Evolutionary conservation across 257 asterid genomes (phyloP).

Genomic region (Eustoma russellianum): DNA sequence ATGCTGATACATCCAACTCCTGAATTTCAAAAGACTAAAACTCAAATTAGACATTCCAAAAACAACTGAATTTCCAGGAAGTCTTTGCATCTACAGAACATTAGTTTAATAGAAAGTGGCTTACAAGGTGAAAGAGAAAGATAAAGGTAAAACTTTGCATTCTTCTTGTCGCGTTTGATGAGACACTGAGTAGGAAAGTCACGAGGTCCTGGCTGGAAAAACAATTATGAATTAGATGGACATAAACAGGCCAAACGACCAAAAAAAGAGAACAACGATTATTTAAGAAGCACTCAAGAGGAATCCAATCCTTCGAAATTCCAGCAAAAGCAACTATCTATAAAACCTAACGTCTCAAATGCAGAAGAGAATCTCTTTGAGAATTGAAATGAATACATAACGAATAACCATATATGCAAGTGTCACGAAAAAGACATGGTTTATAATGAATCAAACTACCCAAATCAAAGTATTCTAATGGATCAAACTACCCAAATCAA

Average conservation of each 20-base stretch:
- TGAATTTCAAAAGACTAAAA: no score
- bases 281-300: background rate
- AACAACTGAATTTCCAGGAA: no score
- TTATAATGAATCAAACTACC: no score
- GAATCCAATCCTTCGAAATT: background rate
- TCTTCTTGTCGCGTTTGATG: slow-evolving; percentile 93
- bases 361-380: background rate
- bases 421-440: no score
- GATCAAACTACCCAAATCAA: no score
- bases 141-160: slow-evolving; percentile 58
- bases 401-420: no score
- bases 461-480: no score
- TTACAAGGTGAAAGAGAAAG: slow-evolving; percentile 80
- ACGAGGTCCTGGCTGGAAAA: slow-evolving; percentile 84
- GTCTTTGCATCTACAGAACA: no score
- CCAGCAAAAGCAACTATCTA: background rate
- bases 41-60: no score
- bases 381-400: background rate
- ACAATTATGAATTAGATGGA: slow-evolving; percentile 3
- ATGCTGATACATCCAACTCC: no score
- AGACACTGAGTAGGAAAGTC: slow-evolving; percentile 74
- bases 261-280: background rate
- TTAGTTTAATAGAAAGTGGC: slow-evolving; percentile 12
- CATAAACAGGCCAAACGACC: background rate
- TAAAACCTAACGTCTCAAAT: background rate